Evolutionary conservation across 768 basidiomycete genomes (phyloP).

Genomic region (Candolleomyces aberdarensis): DNA sequence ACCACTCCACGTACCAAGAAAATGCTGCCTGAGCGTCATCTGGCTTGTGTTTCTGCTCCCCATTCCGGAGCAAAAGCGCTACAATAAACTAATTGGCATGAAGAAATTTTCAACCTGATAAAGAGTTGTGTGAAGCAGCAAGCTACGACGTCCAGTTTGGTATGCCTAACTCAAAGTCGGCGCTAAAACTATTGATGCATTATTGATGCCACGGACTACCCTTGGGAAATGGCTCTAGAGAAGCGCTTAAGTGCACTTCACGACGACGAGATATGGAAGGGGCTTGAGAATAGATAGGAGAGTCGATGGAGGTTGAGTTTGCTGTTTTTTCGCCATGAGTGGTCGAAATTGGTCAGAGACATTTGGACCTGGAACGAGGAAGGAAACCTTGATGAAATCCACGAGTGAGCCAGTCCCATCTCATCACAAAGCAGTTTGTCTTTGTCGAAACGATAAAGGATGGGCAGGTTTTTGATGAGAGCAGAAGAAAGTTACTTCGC

Average conservation of each 20-base stretch:
- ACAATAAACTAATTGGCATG: constrained; percentile 16
- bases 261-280: constrained; percentile 5
- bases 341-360: constrained; percentile 20
- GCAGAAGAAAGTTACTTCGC: constrained; percentile 16
- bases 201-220: constrained; percentile 22
- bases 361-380: constrained; percentile 25
- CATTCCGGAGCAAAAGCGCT: constrained; percentile 14
- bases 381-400: constrained; percentile 17
- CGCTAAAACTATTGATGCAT: constrained; percentile 19
- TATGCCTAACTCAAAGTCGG: constrained; percentile 23
- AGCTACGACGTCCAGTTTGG: constrained; percentile 21
- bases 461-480: constrained; percentile 14
- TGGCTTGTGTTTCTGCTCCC: constrained; percentile 15
- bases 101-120: constrained; percentile 19
- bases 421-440: background rate
- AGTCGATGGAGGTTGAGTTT: constrained; percentile 19
- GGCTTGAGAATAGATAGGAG: constrained; percentile 20
- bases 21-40: constrained; percentile 18
- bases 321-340: constrained; percentile 21
- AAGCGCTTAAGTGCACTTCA: constrained; percentile 11
- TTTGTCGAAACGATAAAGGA: background rate
- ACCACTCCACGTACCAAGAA: constrained; percentile 27
- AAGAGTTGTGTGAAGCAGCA: constrained; percentile 23
- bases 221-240: constrained; percentile 18
- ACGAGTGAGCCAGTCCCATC: constrained; percentile 9